phyloP scores from a whole-genome alignment of 2,329 filamentous ascomycete species.

The Cladosporium velox region DNA sequence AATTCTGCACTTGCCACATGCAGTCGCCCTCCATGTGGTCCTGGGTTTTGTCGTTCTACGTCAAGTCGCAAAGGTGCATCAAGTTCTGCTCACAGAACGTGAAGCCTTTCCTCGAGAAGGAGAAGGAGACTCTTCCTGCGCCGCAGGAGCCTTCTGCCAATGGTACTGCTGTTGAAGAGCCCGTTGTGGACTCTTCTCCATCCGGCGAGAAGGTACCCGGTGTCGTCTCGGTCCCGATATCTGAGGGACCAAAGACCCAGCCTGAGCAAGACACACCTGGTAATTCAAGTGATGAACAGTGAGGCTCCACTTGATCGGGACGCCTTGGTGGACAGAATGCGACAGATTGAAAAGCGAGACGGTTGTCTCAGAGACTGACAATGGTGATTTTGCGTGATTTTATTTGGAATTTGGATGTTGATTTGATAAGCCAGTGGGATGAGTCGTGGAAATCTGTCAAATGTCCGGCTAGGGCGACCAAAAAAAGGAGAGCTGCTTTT shows the following conservation, averaged over 20 bases:
- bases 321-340: neutral
- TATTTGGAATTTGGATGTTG: neutral
- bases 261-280: neutral
- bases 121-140: neutral
- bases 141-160: neutral
- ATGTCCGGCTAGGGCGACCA: neutral
- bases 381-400: neutral
- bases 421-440: neutral
- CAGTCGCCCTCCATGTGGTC: neutral
- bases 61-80: neutral
- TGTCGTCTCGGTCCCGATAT: neutral
- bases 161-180: neutral
- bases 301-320: neutral
- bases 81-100: neutral
- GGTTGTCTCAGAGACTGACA: neutral
- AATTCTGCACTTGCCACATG: neutral
- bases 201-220: neutral
- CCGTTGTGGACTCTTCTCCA: neutral
- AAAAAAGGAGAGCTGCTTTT: neutral
- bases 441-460: neutral
- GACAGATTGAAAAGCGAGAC: neutral
- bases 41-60: neutral
- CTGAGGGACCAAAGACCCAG: neutral
- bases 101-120: constrained; percentile 1
- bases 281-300: too few species aligned